Percentiles rank a stretch among this genome's conserved stretches.
Evolutionary conservation across 2,329 filamentous ascomycete genomes (phyloP).

Genomic region (Blumeria graminis): DNA sequence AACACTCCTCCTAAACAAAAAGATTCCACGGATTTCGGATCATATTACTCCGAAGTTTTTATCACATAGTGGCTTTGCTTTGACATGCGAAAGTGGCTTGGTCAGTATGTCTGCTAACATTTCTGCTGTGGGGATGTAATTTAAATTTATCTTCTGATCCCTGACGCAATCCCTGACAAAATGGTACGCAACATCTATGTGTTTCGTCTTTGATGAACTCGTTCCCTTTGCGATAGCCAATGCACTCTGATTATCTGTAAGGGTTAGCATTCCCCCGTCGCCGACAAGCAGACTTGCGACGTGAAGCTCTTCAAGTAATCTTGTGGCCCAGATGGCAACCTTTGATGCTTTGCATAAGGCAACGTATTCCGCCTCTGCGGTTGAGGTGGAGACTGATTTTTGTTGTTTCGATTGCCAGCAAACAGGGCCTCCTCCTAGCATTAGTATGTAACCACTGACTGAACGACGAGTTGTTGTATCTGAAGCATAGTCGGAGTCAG

Average conservation of each 20-base stretch:
- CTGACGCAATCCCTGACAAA: slow-evolving; percentile 1
- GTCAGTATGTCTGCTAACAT: slow-evolving; percentile 2
- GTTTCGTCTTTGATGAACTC: neutral
- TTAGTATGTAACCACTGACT: neutral
- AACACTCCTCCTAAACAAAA: neutral
- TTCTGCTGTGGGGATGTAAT: neutral
- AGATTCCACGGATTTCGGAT: neutral
- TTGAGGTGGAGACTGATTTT: neutral
- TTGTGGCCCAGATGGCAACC: neutral
- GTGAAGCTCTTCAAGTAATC: neutral
- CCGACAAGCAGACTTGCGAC: neutral
- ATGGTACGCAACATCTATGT: slow-evolving; percentile 2
- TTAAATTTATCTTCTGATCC: neutral
- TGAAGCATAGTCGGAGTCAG: neutral
- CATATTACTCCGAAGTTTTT: neutral
- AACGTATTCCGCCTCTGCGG: neutral
- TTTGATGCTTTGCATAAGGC: neutral
- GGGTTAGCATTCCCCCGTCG: neutral
- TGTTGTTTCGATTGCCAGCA: neutral
- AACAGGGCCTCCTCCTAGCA: neutral
- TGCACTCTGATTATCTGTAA: neutral
- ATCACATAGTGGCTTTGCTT: neutral
- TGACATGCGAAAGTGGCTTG: neutral
- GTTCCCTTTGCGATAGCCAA: neutral
- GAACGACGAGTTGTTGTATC: neutral